Percentiles rank a stretch among this genome's conserved stretches.
Conservation (phyloP, 257 asterid genomes). For the Ajuga chamaepitys region DNA sequence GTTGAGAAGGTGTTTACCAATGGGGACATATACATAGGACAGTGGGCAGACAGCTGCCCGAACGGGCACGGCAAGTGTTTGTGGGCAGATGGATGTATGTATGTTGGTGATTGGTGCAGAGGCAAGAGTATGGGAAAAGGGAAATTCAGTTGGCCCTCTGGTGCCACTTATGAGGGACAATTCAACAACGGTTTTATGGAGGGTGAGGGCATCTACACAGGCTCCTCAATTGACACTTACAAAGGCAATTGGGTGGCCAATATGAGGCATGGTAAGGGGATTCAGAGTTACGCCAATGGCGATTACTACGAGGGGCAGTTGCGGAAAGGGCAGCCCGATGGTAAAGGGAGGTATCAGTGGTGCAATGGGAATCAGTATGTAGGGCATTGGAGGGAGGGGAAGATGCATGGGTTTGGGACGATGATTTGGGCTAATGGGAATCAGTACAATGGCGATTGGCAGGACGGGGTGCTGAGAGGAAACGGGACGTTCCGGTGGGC, state of each 20-base stretch:
- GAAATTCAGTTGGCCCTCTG: constrained; percentile 88
- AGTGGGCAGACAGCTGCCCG: constrained; percentile 60
- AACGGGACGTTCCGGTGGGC: constrained; percentile 69
- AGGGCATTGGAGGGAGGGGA: constrained; percentile 75
- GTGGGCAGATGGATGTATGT: constrained; percentile 93
- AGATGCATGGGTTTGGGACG: constrained; percentile 68
- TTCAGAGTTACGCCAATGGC: constrained; percentile 51
- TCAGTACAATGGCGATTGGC: constrained; percentile 77
- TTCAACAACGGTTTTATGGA: constrained; percentile 79
- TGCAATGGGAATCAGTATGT: constrained; percentile 61
- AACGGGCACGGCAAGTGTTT: constrained; percentile 67
- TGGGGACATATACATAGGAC: constrained; percentile 74
- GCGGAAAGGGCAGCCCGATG: constrained; percentile 57
- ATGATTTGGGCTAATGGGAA: constrained; percentile 72
- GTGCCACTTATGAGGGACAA: constrained; percentile 82
- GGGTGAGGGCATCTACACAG: constrained; percentile 78
- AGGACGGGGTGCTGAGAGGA: constrained; percentile 71
- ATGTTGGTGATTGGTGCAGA: constrained; percentile 71
- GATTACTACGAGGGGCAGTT: constrained; percentile 74
- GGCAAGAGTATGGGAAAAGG: constrained; percentile 71
- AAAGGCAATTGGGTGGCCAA: constrained; percentile 67
- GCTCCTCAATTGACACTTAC: constrained; percentile 51
- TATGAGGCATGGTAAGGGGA: constrained; percentile 66
- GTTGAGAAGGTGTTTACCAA: constrained; percentile 55
- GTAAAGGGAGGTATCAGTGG: constrained; percentile 84